Evolutionary conservation across 495 filamentous ascomycete genomes (phyloP).

Genomic region (Penicillium bialowiezense): DNA sequence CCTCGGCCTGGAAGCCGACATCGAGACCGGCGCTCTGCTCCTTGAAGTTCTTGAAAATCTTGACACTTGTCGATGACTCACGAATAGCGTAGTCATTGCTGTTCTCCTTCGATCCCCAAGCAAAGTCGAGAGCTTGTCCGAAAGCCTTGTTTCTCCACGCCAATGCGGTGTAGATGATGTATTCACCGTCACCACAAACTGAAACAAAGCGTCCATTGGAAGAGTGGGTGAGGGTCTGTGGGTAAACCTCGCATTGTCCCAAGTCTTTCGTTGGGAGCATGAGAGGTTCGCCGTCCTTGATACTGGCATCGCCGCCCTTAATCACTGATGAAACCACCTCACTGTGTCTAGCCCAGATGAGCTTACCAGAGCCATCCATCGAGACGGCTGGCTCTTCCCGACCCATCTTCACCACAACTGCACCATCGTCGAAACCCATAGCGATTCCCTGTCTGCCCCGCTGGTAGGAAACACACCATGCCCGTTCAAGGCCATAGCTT

Average conservation of each 20-base stretch:
- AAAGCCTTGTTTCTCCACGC: slow-evolving; percentile 98
- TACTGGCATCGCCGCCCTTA: slow-evolving; percentile 77
- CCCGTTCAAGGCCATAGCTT: slow-evolving; percentile 91
- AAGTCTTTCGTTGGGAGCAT: slow-evolving; percentile 88
- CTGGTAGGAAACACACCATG: slow-evolving; percentile 97
- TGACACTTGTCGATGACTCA: slow-evolving; percentile 88
- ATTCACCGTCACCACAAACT: slow-evolving; percentile 95
- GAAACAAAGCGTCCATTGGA: slow-evolving; percentile 97
- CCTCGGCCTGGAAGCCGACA: slow-evolving; percentile 94
- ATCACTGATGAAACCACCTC: slow-evolving; percentile 93
- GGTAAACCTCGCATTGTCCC: slow-evolving; percentile 94
- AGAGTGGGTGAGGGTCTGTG: slow-evolving; percentile 90
- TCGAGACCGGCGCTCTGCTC: slow-evolving; percentile 86
- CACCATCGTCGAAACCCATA: slow-evolving; percentile 96
- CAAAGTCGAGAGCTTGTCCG: slow-evolving; percentile 91
- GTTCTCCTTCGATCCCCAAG: slow-evolving; percentile 96
- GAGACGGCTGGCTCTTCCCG: slow-evolving; percentile 96
- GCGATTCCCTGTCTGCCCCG: slow-evolving; percentile 90
- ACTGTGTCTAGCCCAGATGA: slow-evolving; percentile 92
- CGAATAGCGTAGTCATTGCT: slow-evolving; percentile 98
- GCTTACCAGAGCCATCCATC: slow-evolving; percentile 93
- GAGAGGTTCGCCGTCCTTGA: slow-evolving; percentile 88
- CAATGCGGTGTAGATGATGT: slow-evolving; percentile 96
- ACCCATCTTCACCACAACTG: slow-evolving; percentile 96
- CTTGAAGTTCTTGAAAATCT: slow-evolving; percentile 96